Conservation (phyloP, 2,329 filamentous ascomycete species). For the Neocucurbitaria cava region DNA sequence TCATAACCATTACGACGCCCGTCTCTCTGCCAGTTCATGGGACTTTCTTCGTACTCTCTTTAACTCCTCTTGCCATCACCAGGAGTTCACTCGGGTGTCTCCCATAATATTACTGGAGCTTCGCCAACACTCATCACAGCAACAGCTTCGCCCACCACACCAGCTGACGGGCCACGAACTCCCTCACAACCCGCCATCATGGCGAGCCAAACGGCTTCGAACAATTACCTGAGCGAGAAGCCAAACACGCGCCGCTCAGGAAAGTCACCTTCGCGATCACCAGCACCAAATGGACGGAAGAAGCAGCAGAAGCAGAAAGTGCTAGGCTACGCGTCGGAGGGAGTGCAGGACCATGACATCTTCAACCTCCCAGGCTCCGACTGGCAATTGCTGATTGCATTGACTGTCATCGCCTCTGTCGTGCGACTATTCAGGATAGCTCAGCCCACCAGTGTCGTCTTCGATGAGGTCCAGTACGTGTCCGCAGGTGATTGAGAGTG, state of each 20-base stretch:
- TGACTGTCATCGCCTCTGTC: conserved; percentile 77
- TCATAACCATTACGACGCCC: conserved; percentile 32
- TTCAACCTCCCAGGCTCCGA: conserved; percentile 84
- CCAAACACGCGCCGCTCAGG: conserved; percentile 37
- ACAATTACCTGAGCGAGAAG: conserved; percentile 43
- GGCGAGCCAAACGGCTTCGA: conserved; percentile 42
- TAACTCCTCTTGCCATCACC: conserved; percentile 26
- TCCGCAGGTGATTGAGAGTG: background rate
- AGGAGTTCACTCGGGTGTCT: conserved; percentile 11
- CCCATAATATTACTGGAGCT: conserved; percentile 15
- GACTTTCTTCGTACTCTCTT: conserved; percentile 45
- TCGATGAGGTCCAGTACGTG: conserved; percentile 97
- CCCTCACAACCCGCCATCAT: conserved; percentile 40
- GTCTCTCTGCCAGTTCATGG: conserved; percentile 29
- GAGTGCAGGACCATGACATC: conserved; percentile 88
- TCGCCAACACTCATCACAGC: conserved; percentile 13
- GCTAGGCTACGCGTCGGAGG: conserved; percentile 74
- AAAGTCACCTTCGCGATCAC: conserved; percentile 46
- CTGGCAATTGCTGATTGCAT: conserved; percentile 75
- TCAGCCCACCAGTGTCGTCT: conserved; percentile 94
- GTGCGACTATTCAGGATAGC: conserved; percentile 96
- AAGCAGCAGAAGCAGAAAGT: conserved; percentile 36
- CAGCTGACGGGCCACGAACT: conserved; percentile 25
- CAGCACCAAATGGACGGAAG: conserved; percentile 25
- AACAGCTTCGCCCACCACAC: conserved; percentile 25